These are phyloP conservation scores for Arthrobotrys conoides DNA, from an alignment of 2,329 filamentous ascomycete species.

Conservation along the genomic window DNA sequence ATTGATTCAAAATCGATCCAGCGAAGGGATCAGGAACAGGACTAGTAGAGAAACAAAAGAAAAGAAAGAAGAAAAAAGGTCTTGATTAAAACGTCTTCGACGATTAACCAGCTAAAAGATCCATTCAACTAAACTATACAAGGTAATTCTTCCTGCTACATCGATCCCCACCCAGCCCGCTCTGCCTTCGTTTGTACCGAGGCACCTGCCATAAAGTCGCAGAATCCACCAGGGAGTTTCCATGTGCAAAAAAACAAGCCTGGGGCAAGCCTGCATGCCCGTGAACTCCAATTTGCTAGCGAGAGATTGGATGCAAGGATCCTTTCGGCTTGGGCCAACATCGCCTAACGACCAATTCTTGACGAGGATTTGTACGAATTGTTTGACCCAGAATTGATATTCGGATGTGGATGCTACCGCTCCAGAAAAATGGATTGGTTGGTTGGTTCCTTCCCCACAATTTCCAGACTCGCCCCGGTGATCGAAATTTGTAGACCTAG, in stretches of 20 bases:
- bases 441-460: slow-evolving; percentile 46
- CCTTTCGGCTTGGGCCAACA: not conserved
- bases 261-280: slow-evolving; percentile 36
- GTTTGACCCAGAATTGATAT: slow-evolving; percentile 13
- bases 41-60: not conserved
- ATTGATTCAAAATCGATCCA: not conserved
- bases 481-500: not conserved
- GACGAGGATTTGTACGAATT: slow-evolving; percentile 29
- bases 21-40: not conserved
- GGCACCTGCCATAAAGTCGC: slow-evolving; percentile 29
- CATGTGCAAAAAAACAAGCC: slow-evolving; percentile 47
- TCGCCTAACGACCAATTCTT: slow-evolving; percentile 35
- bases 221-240: slow-evolving; percentile 31
- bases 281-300: slow-evolving; percentile 33
- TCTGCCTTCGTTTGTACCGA: slow-evolving; percentile 43
- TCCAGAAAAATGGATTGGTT: slow-evolving; percentile 32
- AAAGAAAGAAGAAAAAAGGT: not conserved
- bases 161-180: slow-evolving; percentile 13
- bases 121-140: slow-evolving; percentile 2
- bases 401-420: slow-evolving; percentile 30
- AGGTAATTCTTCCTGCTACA: slow-evolving; percentile 51
- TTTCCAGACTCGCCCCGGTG: slow-evolving; percentile 18
- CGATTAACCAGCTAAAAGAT: slow-evolving; percentile 3
- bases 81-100: slow-evolving; percentile 13
- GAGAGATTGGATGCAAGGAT: slow-evolving; percentile 40